These are phyloP conservation scores for Trichoderma sp. DNA, from an alignment of 2,329 filamentous ascomycete species.

Conservation along the genomic window DNA sequence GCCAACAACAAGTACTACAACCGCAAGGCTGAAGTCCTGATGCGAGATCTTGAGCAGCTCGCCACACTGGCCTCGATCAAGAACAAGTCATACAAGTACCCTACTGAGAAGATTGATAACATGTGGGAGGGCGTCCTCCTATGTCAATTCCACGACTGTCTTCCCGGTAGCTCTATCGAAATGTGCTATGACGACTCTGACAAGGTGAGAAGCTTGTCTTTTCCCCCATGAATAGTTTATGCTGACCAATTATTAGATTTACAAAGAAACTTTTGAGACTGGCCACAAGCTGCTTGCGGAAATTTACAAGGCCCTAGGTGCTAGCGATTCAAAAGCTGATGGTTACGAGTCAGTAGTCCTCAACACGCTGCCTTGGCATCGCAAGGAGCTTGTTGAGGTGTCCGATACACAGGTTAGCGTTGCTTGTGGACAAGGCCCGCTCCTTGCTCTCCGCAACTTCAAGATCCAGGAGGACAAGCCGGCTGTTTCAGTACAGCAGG, in stretches of 20 bases:
- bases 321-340: conserved; percentile 45
- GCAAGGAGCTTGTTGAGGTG: conserved; percentile 69
- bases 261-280: conserved; percentile 75
- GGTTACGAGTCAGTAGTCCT: conserved; percentile 58
- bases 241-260: conserved; percentile 52
- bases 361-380: conserved; percentile 85
- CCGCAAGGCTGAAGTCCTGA: conserved; percentile 75
- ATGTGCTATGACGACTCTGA: conserved; percentile 98
- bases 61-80: conserved; percentile 81
- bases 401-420: conserved; percentile 52
- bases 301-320: conserved; percentile 64
- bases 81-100: conserved; percentile 75
- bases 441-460: conserved; percentile 51
- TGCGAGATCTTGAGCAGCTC: conserved; percentile 84
- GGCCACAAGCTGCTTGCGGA: conserved; percentile 70
- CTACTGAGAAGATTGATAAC: conserved; percentile 86
- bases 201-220: conserved; percentile 47
- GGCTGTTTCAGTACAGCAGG: conserved; percentile 52
- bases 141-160: conserved; percentile 96
- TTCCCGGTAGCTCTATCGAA: conserved; percentile 91
- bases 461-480: conserved; percentile 43
- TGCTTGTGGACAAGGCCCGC: conserved; percentile 54
- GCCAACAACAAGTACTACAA: conserved; percentile 97
- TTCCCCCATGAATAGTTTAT: neutral
- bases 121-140: conserved; percentile 94